phyloP scores from a whole-genome alignment of 2,329 filamentous ascomycete genomes.

The Sarocladium kiliense region DNA sequence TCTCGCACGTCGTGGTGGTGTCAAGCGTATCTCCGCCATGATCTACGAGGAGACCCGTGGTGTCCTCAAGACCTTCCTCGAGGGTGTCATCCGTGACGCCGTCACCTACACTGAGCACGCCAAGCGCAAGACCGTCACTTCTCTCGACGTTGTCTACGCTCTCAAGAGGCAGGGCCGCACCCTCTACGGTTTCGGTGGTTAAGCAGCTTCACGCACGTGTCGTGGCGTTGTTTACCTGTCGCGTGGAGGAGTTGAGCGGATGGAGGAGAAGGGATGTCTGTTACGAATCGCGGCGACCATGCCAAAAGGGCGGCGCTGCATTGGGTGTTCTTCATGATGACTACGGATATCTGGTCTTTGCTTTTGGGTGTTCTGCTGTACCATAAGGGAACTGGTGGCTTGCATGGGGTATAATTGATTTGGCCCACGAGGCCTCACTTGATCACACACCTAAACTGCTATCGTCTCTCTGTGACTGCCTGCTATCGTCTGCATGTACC shows the following conservation, averaged over 20 bases:
- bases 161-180: conserved; percentile 68
- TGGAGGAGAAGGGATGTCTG: conserved; percentile 20
- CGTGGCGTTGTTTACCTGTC: not conserved
- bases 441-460: conserved; percentile 10
- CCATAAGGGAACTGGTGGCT: conserved; percentile 34
- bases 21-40: conserved; percentile 99
- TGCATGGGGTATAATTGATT: conserved; percentile 30
- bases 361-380: conserved; percentile 39
- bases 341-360: conserved; percentile 33
- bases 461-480: not conserved
- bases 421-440: conserved; percentile 20
- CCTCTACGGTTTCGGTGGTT: conserved; percentile 88
- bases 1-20: conserved; percentile 98
- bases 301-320: conserved; percentile 12
- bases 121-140: conserved; percentile 76
- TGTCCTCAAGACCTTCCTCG: conserved; percentile 74
- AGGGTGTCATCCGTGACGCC: conserved; percentile 70
- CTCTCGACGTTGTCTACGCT: conserved; percentile 62
- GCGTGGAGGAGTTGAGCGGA: not conserved
- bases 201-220: conserved; percentile 29
- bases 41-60: conserved; percentile 76
- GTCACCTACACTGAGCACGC: conserved; percentile 77
- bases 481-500: not conserved
- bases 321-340: conserved; percentile 35
- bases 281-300: conserved; percentile 25